Conservation (phyloP, 345 rosid genomes). For the Eucalyptus pauciflora region DNA sequence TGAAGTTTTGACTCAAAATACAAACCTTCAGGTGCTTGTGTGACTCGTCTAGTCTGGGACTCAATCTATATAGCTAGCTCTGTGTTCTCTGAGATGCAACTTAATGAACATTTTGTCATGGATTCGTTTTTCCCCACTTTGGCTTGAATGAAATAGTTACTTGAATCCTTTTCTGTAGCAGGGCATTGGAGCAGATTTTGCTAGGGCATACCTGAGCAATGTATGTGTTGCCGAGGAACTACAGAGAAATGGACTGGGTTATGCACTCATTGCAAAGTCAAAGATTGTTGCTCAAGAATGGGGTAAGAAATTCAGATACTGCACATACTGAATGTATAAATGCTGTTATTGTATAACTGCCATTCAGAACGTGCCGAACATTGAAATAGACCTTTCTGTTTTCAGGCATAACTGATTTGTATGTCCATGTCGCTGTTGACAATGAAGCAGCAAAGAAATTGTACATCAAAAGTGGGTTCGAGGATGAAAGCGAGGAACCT, state of each 20-base stretch:
- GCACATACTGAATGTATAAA: neutral
- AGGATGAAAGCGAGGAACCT: conserved; percentile 64
- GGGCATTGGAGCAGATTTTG: conserved; percentile 59
- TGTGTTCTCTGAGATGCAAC: neutral
- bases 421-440: conserved; percentile 78
- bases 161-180: neutral
- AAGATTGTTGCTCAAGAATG: conserved; percentile 58
- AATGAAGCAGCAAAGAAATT: conserved; percentile 79
- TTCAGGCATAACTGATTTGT: conserved; percentile 78
- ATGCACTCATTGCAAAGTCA: conserved; percentile 40
- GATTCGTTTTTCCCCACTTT: neutral
- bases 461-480: conserved; percentile 69
- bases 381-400: neutral
- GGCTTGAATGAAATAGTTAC: neutral
- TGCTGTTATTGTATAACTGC: neutral
- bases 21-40: neutral
- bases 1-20: neutral
- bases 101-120: neutral
- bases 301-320: conserved; percentile 36
- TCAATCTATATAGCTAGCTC: neutral
- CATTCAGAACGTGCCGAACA: neutral
- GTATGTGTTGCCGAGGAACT: conserved; percentile 83
- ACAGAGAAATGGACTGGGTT: conserved; percentile 65
- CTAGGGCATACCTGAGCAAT: conserved; percentile 84
- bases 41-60: neutral